Evolutionary conservation across 306 rosid species (phyloP).

Genomic region (Glycyrrhiza uralensis): DNA sequence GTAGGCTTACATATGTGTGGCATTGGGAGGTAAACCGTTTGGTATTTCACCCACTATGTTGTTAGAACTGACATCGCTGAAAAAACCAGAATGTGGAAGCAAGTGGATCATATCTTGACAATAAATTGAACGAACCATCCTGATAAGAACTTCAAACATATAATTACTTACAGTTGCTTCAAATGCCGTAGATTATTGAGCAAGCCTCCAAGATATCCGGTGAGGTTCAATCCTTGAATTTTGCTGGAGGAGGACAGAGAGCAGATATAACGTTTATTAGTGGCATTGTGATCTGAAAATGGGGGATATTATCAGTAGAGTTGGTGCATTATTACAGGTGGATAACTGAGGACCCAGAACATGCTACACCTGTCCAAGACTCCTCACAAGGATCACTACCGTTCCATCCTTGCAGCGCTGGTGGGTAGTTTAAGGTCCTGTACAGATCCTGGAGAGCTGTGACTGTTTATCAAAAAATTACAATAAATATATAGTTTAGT

Average conservation of each 20-base stretch:
- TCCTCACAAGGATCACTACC: conserved; percentile 83
- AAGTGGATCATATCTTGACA: conserved; percentile 1
- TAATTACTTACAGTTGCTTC: conserved; percentile 65
- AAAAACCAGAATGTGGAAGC: conserved; percentile 26
- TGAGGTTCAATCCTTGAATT: conserved; percentile 71
- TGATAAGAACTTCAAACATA: background rate
- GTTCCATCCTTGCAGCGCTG: conserved; percentile 64
- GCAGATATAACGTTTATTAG: background rate
- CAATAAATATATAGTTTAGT: conserved; percentile 1
- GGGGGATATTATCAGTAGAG: background rate
- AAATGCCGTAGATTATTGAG: conserved; percentile 58
- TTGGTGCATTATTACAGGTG: conserved; percentile 57
- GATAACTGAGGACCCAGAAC: conserved; percentile 73
- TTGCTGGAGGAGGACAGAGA: conserved; percentile 46
- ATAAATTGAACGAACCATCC: background rate
- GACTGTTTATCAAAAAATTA: conserved; percentile 40
- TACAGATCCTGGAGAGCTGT: conserved; percentile 63
- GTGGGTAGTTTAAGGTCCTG: conserved; percentile 54
- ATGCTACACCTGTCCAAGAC: conserved; percentile 82
- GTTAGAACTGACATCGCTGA: conserved; percentile 83
- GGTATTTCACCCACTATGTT: conserved; percentile 73
- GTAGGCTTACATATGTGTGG: conserved; percentile 71
- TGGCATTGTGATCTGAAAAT: background rate
- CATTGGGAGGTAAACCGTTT: conserved; percentile 65
- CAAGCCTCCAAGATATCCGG: conserved; percentile 63